phyloP scores from a whole-genome alignment of 306 rosid genomes.

The Spatholobus suberectus region DNA sequence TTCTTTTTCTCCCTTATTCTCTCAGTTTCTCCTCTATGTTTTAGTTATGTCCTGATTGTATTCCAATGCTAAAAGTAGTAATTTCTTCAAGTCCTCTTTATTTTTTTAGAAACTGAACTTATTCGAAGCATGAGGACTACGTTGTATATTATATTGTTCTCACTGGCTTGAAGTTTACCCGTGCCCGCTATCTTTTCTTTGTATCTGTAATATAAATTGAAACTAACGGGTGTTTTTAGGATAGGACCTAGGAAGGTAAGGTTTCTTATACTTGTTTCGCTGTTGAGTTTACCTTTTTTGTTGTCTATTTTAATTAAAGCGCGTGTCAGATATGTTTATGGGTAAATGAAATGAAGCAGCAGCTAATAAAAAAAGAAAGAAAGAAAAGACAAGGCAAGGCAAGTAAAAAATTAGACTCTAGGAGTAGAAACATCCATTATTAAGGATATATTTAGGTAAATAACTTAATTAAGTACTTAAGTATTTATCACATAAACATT shows the following conservation, averaged over 20 bases:
- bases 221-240: background rate
- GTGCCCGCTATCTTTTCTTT: background rate
- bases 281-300: background rate
- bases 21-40: background rate
- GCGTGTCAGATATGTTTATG: background rate
- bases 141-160: background rate
- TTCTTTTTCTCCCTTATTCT: background rate
- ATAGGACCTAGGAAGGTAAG: background rate
- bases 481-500: background rate
- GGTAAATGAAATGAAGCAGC: background rate
- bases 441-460: background rate
- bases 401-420: background rate
- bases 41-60: background rate
- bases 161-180: background rate
- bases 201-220: background rate
- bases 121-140: background rate
- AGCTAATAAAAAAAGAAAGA: background rate
- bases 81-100: background rate
- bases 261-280: background rate
- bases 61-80: background rate
- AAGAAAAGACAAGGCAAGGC: background rate
- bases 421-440: background rate
- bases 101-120: background rate
- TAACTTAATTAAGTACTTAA: no score
- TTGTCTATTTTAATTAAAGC: background rate